These are phyloP conservation scores for Mortierella sp. DNA, from an alignment of 371 early-diverging fungal species.

Conservation along the genomic window DNA sequence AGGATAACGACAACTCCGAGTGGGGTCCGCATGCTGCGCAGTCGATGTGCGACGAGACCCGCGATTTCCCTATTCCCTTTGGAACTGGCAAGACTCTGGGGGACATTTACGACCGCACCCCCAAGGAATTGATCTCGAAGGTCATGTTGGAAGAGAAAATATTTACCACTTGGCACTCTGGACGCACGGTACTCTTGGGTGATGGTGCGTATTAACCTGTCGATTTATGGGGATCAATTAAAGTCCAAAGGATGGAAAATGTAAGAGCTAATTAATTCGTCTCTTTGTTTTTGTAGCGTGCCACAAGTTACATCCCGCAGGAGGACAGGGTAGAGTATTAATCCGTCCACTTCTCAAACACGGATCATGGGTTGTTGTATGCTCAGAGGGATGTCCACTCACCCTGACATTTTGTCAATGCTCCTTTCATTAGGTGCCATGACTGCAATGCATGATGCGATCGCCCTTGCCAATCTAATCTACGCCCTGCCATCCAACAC, in stretches of 20 bases:
- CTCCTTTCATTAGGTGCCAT: conserved; percentile 5
- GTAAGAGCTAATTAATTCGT: too few species aligned
- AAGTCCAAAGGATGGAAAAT: too few species aligned
- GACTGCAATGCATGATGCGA: conserved; percentile 14
- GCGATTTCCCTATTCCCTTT: not conserved
- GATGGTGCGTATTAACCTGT: too few species aligned
- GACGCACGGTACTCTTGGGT: not conserved
- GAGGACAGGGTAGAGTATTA: too few species aligned
- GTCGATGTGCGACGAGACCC: not conserved
- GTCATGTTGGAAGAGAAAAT: not conserved
- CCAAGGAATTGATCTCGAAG: not conserved
- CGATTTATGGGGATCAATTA: too few species aligned
- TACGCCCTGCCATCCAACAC: not conserved
- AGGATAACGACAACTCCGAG: not conserved
- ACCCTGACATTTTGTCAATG: too few species aligned
- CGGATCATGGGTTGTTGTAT: too few species aligned
- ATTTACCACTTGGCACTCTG: not conserved
- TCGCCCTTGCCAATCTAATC: conserved; percentile 19
- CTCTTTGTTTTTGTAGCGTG: too few species aligned
- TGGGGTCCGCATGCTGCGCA: not conserved
- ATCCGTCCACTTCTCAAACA: too few species aligned
- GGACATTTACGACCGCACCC: not conserved
- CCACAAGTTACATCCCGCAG: too few species aligned
- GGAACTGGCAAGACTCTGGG: not conserved
- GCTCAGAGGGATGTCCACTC: too few species aligned